phyloP scores from a whole-genome alignment of 805 yeast genomes.

The Spathaspora sp. region DNA sequence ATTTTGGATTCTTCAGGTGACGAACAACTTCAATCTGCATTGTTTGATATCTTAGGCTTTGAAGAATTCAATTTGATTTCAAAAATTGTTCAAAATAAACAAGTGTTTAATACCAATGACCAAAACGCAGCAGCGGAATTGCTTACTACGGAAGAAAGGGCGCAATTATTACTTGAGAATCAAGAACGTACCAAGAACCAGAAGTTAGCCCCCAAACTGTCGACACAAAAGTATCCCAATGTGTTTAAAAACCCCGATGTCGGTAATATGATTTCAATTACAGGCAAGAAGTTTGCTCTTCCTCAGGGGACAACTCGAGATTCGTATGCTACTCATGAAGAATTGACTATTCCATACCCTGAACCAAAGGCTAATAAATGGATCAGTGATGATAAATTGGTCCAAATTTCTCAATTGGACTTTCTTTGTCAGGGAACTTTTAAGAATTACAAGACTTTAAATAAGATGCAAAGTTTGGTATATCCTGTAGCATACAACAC shows the following conservation, averaged over 20 bases:
- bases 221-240: conserved; percentile 70
- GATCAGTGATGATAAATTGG: conserved; percentile 43
- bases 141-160: conserved; percentile 54
- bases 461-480: conserved; percentile 86
- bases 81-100: conserved; percentile 49
- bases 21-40: conserved; percentile 62
- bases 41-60: conserved; percentile 80
- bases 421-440: conserved; percentile 81
- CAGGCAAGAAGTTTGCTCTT: conserved; percentile 75
- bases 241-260: conserved; percentile 73
- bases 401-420: conserved; percentile 65
- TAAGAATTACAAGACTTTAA: conserved; percentile 68
- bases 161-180: conserved; percentile 49
- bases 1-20: conserved; percentile 39
- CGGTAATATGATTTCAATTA: conserved; percentile 61
- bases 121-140: conserved; percentile 15
- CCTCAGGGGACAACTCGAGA: conserved; percentile 79
- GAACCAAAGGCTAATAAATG: conserved; percentile 42
- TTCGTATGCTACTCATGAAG: conserved; percentile 65
- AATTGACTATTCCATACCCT: conserved; percentile 78
- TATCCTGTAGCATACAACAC: conserved; percentile 90
- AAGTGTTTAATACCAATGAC: conserved; percentile 14
- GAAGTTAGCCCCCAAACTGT: conserved; percentile 42
- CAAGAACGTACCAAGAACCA: conserved; percentile 47
- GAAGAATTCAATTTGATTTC: conserved; percentile 82